A percentile compares a stretch with the other conserved stretches of the same genome.
phyloP scores from a whole-genome alignment of 495 filamentous ascomycete genomes.

The Hamigera avellanea region DNA sequence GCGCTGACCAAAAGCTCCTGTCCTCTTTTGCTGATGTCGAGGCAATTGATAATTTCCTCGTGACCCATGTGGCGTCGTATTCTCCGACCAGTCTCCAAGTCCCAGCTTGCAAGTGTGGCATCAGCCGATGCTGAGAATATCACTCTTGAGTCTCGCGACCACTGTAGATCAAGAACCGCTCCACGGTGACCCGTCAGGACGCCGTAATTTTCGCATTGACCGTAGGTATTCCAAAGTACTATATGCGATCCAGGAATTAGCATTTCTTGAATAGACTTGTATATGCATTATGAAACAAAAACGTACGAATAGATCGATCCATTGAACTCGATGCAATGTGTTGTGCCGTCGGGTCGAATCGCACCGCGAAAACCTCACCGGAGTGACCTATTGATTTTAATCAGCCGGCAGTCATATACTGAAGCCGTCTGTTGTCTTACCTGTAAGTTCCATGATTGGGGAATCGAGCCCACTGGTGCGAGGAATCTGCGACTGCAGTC shows the following conservation, averaged over 20 bases:
- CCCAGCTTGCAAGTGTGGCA: conserved; percentile 87
- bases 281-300: background rate
- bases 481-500: conserved; percentile 44
- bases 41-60: conserved; percentile 83
- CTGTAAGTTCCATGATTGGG: conserved; percentile 88
- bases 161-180: conserved; percentile 84
- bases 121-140: conserved; percentile 93
- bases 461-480: conserved; percentile 81
- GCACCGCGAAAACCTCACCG: conserved; percentile 80
- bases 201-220: conserved; percentile 89
- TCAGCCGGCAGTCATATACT: conserved; percentile 2
- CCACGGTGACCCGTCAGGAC: conserved; percentile 77
- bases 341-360: conserved; percentile 79
- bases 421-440: conserved; percentile 27
- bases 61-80: conserved; percentile 89
- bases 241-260: background rate
- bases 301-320: conserved; percentile 81
- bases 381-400: conserved; percentile 40
- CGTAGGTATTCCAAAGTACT: conserved; percentile 92
- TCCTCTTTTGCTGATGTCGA: conserved; percentile 78
- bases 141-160: conserved; percentile 86
- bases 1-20: conserved; percentile 82
- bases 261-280: background rate
- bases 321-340: conserved; percentile 91
- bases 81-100: conserved; percentile 72